Evolutionary conservation across 805 yeast genomes (phyloP).

Genomic region (Ogataea paradorogensis): DNA sequence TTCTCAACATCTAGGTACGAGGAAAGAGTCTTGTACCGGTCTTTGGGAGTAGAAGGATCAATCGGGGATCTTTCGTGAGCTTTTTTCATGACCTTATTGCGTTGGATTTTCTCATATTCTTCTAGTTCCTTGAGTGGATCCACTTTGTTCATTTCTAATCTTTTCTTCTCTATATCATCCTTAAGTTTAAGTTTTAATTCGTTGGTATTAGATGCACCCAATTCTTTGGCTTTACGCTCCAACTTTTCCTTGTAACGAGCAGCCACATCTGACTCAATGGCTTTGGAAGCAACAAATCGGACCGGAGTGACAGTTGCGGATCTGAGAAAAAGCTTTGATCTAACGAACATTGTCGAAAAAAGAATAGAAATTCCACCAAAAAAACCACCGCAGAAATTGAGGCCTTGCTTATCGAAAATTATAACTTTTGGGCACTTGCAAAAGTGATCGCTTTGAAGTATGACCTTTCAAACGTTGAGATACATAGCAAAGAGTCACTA

Average conservation of each 20-base stretch:
- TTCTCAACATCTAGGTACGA: constrained; percentile 73
- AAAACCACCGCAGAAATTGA: neutral
- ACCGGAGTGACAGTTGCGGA: constrained; percentile 19
- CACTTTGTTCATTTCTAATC: constrained; percentile 53
- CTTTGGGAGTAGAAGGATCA: constrained; percentile 32
- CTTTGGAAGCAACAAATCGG: constrained; percentile 29
- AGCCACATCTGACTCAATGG: constrained; percentile 32
- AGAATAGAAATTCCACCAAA: neutral
- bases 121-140: constrained; percentile 74
- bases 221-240: constrained; percentile 35
- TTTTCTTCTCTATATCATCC: constrained; percentile 55
- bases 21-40: constrained; percentile 67
- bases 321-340: constrained; percentile 2
- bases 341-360: constrained; percentile 2
- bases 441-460: too few relatives aligned
- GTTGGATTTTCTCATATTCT: constrained; percentile 35
- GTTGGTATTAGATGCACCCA: constrained; percentile 48
- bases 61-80: constrained; percentile 35
- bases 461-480: too few relatives aligned
- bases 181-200: constrained; percentile 62
- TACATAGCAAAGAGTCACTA: too few relatives aligned
- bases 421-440: too few relatives aligned
- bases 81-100: constrained; percentile 17
- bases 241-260: constrained; percentile 42
- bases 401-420: too few relatives aligned